A percentile compares a stretch with the other conserved stretches of the same genome.
Conservation (phyloP, 2,329 filamentous ascomycete species). For the Talaromyces atroroseus region DNA sequence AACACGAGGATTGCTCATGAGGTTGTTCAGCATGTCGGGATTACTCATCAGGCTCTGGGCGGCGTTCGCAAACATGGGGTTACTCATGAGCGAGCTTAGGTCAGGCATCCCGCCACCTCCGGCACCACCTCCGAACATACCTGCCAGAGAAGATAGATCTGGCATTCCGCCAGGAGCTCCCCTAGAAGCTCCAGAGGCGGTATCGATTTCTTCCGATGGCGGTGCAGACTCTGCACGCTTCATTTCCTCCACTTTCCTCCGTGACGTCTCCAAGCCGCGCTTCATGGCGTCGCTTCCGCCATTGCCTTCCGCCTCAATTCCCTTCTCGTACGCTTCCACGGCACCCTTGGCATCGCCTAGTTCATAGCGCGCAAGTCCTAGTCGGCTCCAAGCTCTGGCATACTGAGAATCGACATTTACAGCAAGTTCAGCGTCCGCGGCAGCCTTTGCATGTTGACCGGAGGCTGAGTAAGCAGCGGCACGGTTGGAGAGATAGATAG, state of each 20-base stretch:
- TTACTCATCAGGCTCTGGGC: constrained; percentile 97
- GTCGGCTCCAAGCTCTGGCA: constrained; percentile 93
- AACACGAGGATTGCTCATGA: constrained; percentile 91
- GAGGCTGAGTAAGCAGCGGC: constrained; percentile 86
- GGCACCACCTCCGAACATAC: constrained; percentile 60
- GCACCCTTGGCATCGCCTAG: constrained; percentile 84
- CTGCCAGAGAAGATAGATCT: constrained; percentile 63
- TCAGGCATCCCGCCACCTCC: constrained; percentile 71
- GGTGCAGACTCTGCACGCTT: constrained; percentile 50
- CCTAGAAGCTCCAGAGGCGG: constrained; percentile 41
- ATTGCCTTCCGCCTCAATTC: constrained; percentile 89
- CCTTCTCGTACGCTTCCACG: constrained; percentile 90
- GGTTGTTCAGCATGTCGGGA: constrained; percentile 80
- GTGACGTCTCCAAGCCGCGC: constrained; percentile 92
- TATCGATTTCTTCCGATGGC: constrained; percentile 49
- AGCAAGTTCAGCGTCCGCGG: constrained; percentile 83
- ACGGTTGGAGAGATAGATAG: constrained; percentile 96
- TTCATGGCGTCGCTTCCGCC: constrained; percentile 96
- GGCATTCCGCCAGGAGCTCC: constrained; percentile 60
- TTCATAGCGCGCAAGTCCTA: constrained; percentile 86
- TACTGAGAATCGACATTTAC: constrained; percentile 84
- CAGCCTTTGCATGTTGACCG: constrained; percentile 76
- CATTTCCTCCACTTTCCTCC: constrained; percentile 77
- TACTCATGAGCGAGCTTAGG: constrained; percentile 81
- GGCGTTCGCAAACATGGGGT: constrained; percentile 98